Evolutionary conservation across 805 yeast genomes (phyloP).

Genomic region (Scheffersomyces lignosus): DNA sequence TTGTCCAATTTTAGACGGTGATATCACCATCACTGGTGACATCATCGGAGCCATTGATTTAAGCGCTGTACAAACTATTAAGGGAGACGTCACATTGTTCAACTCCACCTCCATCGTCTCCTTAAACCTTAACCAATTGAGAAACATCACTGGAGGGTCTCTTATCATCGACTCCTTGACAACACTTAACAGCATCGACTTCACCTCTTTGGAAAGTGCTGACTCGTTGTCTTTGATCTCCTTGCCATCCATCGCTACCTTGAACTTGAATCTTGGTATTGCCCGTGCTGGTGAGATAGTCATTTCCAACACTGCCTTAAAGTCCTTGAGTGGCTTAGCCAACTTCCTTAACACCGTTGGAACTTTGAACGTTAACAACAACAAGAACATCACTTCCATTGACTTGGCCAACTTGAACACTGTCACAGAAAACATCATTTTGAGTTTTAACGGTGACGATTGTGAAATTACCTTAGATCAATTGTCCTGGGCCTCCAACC

Average conservation of each 20-base stretch:
- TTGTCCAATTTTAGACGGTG: slow-evolving; percentile 44
- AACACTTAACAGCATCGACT: slow-evolving; percentile 38
- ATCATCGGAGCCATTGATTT: slow-evolving; percentile 19
- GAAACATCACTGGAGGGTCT: slow-evolving; percentile 33
- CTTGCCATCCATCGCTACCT: slow-evolving; percentile 40
- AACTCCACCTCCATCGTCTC: slow-evolving; percentile 40
- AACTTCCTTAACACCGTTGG: slow-evolving; percentile 28
- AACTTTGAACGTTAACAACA: slow-evolving; percentile 41
- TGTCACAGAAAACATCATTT: slow-evolving; percentile 35
- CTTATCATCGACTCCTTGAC: slow-evolving; percentile 37
- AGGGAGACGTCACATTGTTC: slow-evolving; percentile 32
- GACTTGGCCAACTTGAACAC: slow-evolving; percentile 32
- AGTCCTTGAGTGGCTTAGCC: slow-evolving; percentile 33
- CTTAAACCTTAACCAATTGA: slow-evolving; percentile 28
- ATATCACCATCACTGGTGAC: slow-evolving; percentile 35
- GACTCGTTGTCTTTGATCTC: slow-evolving; percentile 35
- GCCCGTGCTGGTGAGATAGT: slow-evolving; percentile 32
- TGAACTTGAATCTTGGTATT: slow-evolving; percentile 38
- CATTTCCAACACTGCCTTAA: slow-evolving; percentile 43
- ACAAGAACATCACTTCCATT: slow-evolving; percentile 40
- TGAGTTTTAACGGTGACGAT: slow-evolving; percentile 42
- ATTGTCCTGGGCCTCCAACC: slow-evolving; percentile 43
- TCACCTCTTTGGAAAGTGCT: slow-evolving; percentile 29
- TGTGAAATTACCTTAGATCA: slow-evolving; percentile 32
- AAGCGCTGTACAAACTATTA: slow-evolving; percentile 17